Evolutionary conservation across 2,329 filamentous ascomycete species (phyloP).

Genomic region (Fusarium sulawesiense): DNA sequence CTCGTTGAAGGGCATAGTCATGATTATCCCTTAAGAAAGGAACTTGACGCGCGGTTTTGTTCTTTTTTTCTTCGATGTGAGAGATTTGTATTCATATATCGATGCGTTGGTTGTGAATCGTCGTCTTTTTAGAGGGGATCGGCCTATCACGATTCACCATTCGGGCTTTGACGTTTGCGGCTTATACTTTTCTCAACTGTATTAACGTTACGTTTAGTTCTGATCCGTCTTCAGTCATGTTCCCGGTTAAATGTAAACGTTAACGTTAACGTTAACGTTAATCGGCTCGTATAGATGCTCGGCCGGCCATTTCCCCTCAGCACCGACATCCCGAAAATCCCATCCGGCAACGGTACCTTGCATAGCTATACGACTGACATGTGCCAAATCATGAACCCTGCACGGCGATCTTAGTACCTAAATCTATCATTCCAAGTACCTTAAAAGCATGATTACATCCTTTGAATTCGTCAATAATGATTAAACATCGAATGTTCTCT

Average conservation of each 20-base stretch:
- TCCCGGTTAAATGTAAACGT: background rate
- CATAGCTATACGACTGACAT: background rate
- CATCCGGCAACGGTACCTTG: background rate
- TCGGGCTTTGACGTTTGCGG: background rate
- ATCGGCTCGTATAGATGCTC: background rate
- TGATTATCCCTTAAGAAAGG: background rate
- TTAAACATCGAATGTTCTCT: background rate
- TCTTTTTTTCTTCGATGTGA: background rate
- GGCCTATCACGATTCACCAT: slow-evolving; percentile 5
- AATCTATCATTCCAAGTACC: background rate
- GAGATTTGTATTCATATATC: slow-evolving; percentile 17
- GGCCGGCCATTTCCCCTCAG: slow-evolving; percentile 6
- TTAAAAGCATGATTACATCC: background rate
- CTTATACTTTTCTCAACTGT: background rate
- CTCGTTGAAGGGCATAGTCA: background rate
- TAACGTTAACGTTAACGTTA: background rate
- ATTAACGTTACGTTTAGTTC: background rate
- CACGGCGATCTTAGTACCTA: slow-evolving; percentile 18
- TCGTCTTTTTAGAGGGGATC: slow-evolving; percentile 12
- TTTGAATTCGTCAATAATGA: background rate
- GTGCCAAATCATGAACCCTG: slow-evolving; percentile 16
- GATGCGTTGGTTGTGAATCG: slow-evolving; percentile 15
- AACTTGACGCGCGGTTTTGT: slow-evolving; percentile 17
- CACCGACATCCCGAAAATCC: background rate
- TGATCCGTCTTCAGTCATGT: background rate